These are phyloP conservation scores for Phytophthora boehmeriae DNA, from an alignment of 352 stramenopile genomes.

Conservation along the genomic window DNA sequence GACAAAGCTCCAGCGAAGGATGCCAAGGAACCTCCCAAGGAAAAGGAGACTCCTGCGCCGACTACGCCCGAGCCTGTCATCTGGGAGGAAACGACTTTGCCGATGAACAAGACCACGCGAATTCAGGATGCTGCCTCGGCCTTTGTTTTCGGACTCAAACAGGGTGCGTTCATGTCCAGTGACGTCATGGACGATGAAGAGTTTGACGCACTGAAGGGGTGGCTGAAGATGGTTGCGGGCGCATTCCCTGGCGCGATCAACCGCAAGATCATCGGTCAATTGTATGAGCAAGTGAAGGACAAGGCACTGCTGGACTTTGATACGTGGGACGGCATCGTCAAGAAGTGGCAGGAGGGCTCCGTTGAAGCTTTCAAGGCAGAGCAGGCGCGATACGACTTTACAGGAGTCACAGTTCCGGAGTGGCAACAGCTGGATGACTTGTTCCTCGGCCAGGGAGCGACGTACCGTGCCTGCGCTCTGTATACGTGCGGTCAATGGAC, in stretches of 20 bases:
- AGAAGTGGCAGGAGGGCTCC: slow-evolving; percentile 60
- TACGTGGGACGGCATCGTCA: slow-evolving; percentile 67
- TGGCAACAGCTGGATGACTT: slow-evolving; percentile 72
- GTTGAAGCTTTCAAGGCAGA: slow-evolving; percentile 60
- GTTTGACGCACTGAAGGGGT: slow-evolving; percentile 78
- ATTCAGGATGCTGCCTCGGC: slow-evolving; percentile 77
- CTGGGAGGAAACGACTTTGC: slow-evolving; percentile 79
- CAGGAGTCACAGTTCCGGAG: slow-evolving; percentile 49
- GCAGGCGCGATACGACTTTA: slow-evolving; percentile 60
- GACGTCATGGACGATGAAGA: slow-evolving; percentile 79
- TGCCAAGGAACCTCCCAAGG: slow-evolving; percentile 17
- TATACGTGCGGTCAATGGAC: slow-evolving; percentile 89
- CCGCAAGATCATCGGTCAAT: slow-evolving; percentile 60
- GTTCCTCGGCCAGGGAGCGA: slow-evolving; percentile 66
- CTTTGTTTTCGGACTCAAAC: slow-evolving; percentile 82
- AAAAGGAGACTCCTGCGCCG: slow-evolving; percentile 9
- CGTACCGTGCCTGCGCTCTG: slow-evolving; percentile 72
- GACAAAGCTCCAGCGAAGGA: slow-evolving; percentile 2
- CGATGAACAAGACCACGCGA: slow-evolving; percentile 78
- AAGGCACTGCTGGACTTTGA: slow-evolving; percentile 76
- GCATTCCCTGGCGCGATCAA: slow-evolving; percentile 80
- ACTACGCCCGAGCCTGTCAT: slow-evolving; percentile 33
- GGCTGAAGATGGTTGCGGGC: slow-evolving; percentile 73
- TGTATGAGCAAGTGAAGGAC: slow-evolving; percentile 52
- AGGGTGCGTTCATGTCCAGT: slow-evolving; percentile 77